Percentiles rank a stretch among this genome's conserved stretches.
Conservation (phyloP, 257 asterid species). For the Nyctanthes arbortristis region DNA sequence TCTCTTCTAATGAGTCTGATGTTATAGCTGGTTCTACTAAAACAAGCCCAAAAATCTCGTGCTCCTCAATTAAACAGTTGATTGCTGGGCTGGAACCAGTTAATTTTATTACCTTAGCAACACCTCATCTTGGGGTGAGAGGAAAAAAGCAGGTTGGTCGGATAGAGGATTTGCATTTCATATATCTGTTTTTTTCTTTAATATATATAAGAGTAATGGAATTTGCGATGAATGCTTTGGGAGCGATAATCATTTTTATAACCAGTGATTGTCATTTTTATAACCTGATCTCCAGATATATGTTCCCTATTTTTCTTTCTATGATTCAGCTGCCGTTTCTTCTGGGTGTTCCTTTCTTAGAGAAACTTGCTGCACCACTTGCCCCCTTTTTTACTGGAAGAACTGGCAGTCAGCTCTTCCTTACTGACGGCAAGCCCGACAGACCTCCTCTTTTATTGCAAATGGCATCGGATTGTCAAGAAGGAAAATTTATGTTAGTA, state of each 20-base stretch:
- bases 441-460: slow-evolving; percentile 77
- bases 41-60: slow-evolving; percentile 27
- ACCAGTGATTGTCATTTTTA: slow-evolving; percentile 15
- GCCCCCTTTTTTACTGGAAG: slow-evolving; percentile 71
- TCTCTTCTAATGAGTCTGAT: slow-evolving; percentile 26
- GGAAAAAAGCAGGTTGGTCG: slow-evolving; percentile 83
- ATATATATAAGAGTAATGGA: too few species aligned
- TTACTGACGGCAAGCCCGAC: slow-evolving; percentile 67
- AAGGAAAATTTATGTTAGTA: slow-evolving; percentile 75
- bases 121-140: slow-evolving; percentile 98
- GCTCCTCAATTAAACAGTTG: slow-evolving; percentile 42
- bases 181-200: not conserved
- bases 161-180: slow-evolving; percentile 5
- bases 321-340: slow-evolving; percentile 86
- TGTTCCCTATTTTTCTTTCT: too few species aligned
- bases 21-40: slow-evolving; percentile 31
- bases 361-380: slow-evolving; percentile 86
- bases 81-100: slow-evolving; percentile 91
- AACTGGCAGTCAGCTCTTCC: slow-evolving; percentile 74
- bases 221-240: not conserved
- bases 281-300: slow-evolving; percentile 59
- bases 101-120: slow-evolving; percentile 89
- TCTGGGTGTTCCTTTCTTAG: slow-evolving; percentile 72
- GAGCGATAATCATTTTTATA: too few species aligned
- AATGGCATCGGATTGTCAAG: slow-evolving; percentile 86